phyloP scores from a whole-genome alignment of 2,329 filamentous ascomycete species.

The Curvularia lunata region DNA sequence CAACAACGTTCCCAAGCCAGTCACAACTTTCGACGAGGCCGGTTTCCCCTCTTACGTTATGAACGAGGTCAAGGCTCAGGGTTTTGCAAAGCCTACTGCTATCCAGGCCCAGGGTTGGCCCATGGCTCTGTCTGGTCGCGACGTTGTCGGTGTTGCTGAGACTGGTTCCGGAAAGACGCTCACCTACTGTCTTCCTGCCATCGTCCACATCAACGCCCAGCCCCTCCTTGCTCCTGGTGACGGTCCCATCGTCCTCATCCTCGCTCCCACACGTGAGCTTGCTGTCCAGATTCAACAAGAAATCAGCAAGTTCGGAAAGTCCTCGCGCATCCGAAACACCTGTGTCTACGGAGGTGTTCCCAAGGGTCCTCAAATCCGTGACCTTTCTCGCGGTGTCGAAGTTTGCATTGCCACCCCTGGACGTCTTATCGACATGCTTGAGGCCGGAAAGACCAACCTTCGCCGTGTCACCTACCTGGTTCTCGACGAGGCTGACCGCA shows the following conservation, averaged over 20 bases:
- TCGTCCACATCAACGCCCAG: slow-evolving; percentile 99
- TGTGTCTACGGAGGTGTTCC: slow-evolving; percentile 99
- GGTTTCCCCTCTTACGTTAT: slow-evolving; percentile 97
- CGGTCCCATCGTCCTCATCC: slow-evolving; percentile 93
- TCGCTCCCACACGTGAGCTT: slow-evolving; percentile 95
- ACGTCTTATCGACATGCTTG: slow-evolving; percentile 97
- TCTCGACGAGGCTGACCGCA: slow-evolving; percentile 97
- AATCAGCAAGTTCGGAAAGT: slow-evolving; percentile 98
- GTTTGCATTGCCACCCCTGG: slow-evolving; percentile 98
- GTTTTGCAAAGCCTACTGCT: slow-evolving; percentile 89
- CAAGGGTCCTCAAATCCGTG: slow-evolving; percentile 95
- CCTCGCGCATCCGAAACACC: slow-evolving; percentile 96
- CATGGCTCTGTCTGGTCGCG: slow-evolving; percentile 96
- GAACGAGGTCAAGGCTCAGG: slow-evolving; percentile 97
- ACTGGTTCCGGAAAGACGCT: slow-evolving; percentile 99
- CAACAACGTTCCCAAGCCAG: slow-evolving; percentile 83
- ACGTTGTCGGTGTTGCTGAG: slow-evolving; percentile 98
- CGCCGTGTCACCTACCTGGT: slow-evolving; percentile 97
- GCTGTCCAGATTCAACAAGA: slow-evolving; percentile 98
- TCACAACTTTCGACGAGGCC: slow-evolving; percentile 97
- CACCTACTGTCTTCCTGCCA: slow-evolving; percentile 96
- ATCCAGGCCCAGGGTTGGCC: slow-evolving; percentile 99
- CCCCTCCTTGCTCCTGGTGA: slow-evolving; percentile 93
- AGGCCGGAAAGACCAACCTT: slow-evolving; percentile 96
- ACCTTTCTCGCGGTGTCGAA: slow-evolving; percentile 92